These are phyloP conservation scores for Oryza punctata DNA, from an alignment of 176 grass and related monocot species.

Conservation along the genomic window DNA sequence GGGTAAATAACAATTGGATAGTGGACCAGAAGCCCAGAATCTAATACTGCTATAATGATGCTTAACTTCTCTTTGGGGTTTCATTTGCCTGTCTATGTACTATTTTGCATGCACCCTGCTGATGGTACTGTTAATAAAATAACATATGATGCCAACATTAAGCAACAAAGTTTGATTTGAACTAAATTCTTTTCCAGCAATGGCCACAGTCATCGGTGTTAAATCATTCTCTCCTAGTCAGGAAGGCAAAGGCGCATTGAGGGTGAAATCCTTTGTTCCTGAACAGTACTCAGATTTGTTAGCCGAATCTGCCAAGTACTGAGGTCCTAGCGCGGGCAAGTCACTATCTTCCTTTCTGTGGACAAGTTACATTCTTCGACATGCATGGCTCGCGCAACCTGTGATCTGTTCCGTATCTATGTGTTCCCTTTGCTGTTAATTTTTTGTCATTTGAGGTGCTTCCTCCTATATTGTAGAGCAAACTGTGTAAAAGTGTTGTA, in stretches of 20 bases:
- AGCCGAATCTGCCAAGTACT: slow-evolving; percentile 11
- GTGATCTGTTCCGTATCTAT: neutral
- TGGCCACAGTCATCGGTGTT: slow-evolving; percentile 65
- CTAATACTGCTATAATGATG: neutral
- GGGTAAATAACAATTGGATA: neutral
- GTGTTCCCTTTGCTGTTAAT: neutral
- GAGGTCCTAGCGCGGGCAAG: slow-evolving; percentile 18
- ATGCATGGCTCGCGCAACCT: neutral
- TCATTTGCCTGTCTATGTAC: slow-evolving; percentile 6
- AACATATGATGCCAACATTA: neutral
- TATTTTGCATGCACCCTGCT: slow-evolving; percentile 1
- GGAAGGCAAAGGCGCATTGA: slow-evolving; percentile 43
- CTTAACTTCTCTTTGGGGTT: slow-evolving; percentile 26
- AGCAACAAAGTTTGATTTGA: slow-evolving; percentile 17
- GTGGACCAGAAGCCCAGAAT: neutral
- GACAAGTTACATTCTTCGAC: neutral
- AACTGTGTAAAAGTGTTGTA: slow-evolving; percentile 1
- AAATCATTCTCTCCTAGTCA: slow-evolving; percentile 64
- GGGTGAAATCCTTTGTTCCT: slow-evolving; percentile 76
- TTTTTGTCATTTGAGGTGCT: neutral
- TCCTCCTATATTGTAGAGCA: slow-evolving; percentile 6
- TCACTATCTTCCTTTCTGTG: neutral
- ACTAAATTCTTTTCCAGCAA: slow-evolving; percentile 45
- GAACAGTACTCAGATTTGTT: slow-evolving; percentile 61
- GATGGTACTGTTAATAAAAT: slow-evolving; percentile 4